Base-by-base conservation (phyloP, 345 rosid genomes). In the Hirschfeldia incana region DNA sequence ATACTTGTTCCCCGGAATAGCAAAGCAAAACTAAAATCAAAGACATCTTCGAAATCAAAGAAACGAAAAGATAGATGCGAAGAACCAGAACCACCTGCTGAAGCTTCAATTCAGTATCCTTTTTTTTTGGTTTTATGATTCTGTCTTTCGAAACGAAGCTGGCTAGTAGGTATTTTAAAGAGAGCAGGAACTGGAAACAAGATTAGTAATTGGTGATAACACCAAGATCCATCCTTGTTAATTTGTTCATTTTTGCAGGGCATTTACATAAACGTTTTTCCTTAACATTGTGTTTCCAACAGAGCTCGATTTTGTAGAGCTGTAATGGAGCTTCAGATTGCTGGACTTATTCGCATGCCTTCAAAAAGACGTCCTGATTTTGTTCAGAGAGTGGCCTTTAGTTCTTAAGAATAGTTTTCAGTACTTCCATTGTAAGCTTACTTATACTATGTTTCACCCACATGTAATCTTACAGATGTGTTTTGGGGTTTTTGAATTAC, bases 251-350 rank as follows among this genome's bases (percentile, higher is more conserved):
- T 29, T 42, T 28, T 37, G 76, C 76, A 8, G 49, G 42, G 44
- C 15, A 3, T 44, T 44, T 11, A 1, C 5, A 49, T 49, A 49
- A 49, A 49, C 57, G 17, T 49, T 16, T 0, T 9, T 85, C 89
- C 94, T 85, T 90, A 71, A 86, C 82, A 30, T 80, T 44, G 57
- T 72, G 26, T 0, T 78, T 77, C 8, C 78, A 74, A 76, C 83
- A 95, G 99, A 87, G 92, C 96, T 37, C 78, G 92, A 72, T 95
- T 90, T 86, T 93, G 96, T 83, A 87, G 87, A 88, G 98, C 88
- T 27, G 87, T 93, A 3, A 85, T 80, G 27, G 98, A 95, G 86
- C 99, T 95, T 57, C 98, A 93, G 88, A 86, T 95, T 21, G 82
- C 93, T 27, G 99, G 99, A 76, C 93, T 95, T 55, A 80, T 91